A percentile compares a stretch with the other conserved stretches of the same genome.
These are phyloP conservation scores for Aspergillus sp. DNA, from an alignment of 2,329 filamentous ascomycete genomes.

Conservation along the genomic window DNA sequence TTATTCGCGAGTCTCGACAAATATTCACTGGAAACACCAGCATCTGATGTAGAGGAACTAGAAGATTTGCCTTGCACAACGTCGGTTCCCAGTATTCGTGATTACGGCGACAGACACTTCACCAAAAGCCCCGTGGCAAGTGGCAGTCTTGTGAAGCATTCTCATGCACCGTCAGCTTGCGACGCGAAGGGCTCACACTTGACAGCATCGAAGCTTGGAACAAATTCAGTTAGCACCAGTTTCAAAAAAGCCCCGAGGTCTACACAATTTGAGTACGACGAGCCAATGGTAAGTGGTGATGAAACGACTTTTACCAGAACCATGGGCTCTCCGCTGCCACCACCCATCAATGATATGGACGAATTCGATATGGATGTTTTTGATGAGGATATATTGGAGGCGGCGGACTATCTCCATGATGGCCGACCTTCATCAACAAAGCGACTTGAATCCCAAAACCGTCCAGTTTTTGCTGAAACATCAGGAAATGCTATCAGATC, in stretches of 20 bases:
- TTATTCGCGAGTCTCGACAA: constrained; percentile 22
- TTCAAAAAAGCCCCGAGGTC: constrained; percentile 1
- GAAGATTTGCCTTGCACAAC: background rate
- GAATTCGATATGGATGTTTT: constrained; percentile 46
- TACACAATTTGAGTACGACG: constrained; percentile 21
- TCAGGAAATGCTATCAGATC: constrained; percentile 37
- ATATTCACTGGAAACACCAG: background rate
- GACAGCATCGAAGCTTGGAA: background rate
- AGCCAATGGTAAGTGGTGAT: constrained; percentile 23
- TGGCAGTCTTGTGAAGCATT: constrained; percentile 1
- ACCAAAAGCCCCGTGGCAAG: background rate
- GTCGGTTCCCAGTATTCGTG: background rate
- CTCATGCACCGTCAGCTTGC: background rate
- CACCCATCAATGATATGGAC: constrained; percentile 25
- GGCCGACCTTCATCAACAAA: constrained; percentile 17
- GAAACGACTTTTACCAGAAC: constrained; percentile 37
- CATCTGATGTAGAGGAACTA: background rate
- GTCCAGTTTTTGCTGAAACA: constrained; percentile 43
- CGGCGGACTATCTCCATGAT: constrained; percentile 38
- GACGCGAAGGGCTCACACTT: constrained; percentile 5
- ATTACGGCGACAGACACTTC: background rate
- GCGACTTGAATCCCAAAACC: constrained; percentile 20
- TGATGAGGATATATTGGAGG: constrained; percentile 49
- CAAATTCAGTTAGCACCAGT: constrained; percentile 3
- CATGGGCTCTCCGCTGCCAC: constrained; percentile 39